Evolutionary conservation across 2,329 filamentous ascomycete species (phyloP), one percentile per base, ranked within the genome.

Genomic region (Talaromyces sp.): DNA sequence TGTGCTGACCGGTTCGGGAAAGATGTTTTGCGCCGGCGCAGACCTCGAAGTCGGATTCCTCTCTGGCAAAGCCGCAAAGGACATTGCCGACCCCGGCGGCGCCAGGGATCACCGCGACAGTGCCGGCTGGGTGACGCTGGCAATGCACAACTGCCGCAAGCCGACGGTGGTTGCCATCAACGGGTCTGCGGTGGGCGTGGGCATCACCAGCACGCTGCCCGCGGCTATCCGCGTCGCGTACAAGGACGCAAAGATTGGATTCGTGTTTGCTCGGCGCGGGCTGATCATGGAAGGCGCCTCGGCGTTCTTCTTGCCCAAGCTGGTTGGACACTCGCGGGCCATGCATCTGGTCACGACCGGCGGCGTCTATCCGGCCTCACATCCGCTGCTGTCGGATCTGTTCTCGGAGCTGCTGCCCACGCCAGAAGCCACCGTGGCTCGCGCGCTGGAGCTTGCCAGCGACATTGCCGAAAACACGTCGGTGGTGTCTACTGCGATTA

Each of bases 281-380:
- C 80, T 92, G 67, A 80, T 85, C 62, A 87, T 89, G 83, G 89
- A 93, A 73, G 88, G 87, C 0, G 87, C 84, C 69, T 86, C 82
- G 56, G 87, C 84, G 9, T 92, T 83, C 73, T 92, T 90, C 77
- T 79, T 92, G 38, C 89, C 89, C 2, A 82, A 87, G 0, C 78
- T 91, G 27, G 81, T 91, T 62, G 89, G 89, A 60, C 35, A 58
- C 21, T 61, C 59, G 55, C 59, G 59, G 17, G 59, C 59, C 5
- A 5, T 61, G 59, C 59, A 61, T 55, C 2, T 61, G 13, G 17
- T 85, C 50, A 89, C 88, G 3, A 91, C 88, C 0, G 89, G 89
- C 0, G 75, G 76, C 2, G 86, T 85, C 0, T 89, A 88, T 67
- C 75, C 76, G 4, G 78, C 83, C 31, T 80, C 77, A 43, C 72